phyloP scores from a whole-genome alignment of 1,139 yeast species.

The Kodamaea fungicola region DNA sequence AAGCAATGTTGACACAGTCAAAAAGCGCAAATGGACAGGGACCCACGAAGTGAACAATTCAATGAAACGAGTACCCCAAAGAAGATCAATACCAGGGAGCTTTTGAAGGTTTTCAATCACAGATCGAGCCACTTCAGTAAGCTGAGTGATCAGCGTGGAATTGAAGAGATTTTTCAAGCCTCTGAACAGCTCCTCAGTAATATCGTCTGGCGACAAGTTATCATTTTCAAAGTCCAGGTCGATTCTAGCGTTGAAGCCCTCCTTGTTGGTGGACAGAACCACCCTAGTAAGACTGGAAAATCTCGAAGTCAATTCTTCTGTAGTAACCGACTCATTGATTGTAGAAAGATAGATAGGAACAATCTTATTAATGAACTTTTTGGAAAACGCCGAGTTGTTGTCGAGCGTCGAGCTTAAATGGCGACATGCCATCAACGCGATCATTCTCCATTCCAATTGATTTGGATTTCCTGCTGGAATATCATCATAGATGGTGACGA shows the following conservation, averaged over 20 bases:
- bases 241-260: conserved; percentile 16
- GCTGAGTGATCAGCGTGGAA: conserved; percentile 48
- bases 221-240: conserved; percentile 33
- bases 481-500: conserved; percentile 25
- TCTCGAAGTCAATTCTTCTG: conserved; percentile 17
- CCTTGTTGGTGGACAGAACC: conserved; percentile 22
- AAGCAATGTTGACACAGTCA: conserved; percentile 51
- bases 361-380: conserved; percentile 32
- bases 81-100: conserved; percentile 14
- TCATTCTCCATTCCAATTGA: conserved; percentile 46
- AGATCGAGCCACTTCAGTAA: conserved; percentile 44
- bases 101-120: conserved; percentile 25
- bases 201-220: conserved; percentile 20
- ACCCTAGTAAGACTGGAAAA: conserved; percentile 24
- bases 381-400: conserved; percentile 35
- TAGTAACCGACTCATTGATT: conserved; percentile 18
- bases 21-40: conserved; percentile 84
- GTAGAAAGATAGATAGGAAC: conserved; percentile 41
- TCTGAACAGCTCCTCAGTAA: conserved; percentile 37
- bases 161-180: conserved; percentile 49
- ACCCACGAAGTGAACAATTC: conserved; percentile 72
- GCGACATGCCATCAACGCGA: conserved; percentile 44
- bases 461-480: conserved; percentile 29
- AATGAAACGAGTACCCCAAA: conserved; percentile 58
- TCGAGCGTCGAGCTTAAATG: conserved; percentile 44